A percentile compares a stretch with the other conserved stretches of the same genome.
phyloP scores from a whole-genome alignment of 257 asterid species.

The Solanum sparsipilum region DNA sequence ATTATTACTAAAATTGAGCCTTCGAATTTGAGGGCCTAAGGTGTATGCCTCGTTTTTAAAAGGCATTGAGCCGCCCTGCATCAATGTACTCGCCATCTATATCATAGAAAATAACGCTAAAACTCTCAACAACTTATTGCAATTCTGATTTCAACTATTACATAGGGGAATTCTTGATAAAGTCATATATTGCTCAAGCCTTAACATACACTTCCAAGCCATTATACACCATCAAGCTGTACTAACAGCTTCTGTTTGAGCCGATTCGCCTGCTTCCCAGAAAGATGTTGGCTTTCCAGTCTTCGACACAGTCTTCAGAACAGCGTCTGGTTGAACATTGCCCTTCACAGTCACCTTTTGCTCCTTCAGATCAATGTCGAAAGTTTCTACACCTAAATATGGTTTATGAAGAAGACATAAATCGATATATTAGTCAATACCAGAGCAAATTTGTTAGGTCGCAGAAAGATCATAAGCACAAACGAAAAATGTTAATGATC shows the following conservation, averaged over 20 bases:
- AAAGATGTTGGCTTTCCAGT: conserved; percentile 78
- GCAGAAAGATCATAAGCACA: not conserved
- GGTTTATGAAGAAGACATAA: not conserved
- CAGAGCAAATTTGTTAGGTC: not conserved
- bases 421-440: not conserved
- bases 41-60: not conserved
- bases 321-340: conserved; percentile 69
- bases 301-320: conserved; percentile 82
- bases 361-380: conserved; percentile 67
- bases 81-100: not conserved
- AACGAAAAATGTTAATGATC: not conserved
- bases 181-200: not conserved
- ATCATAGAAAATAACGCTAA: not conserved
- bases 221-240: not conserved
- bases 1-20: not conserved
- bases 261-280: conserved; percentile 51
- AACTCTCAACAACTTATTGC: not conserved
- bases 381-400: conserved; percentile 63
- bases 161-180: not conserved
- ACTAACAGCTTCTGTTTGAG: not conserved
- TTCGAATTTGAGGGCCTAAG: not conserved
- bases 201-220: not conserved
- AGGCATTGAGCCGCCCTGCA: not conserved
- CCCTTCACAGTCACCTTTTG: conserved; percentile 88
- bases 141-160: not conserved